Evolutionary conservation across 257 asterid species (phyloP).

Genomic region (Scutellaria galericulata): DNA sequence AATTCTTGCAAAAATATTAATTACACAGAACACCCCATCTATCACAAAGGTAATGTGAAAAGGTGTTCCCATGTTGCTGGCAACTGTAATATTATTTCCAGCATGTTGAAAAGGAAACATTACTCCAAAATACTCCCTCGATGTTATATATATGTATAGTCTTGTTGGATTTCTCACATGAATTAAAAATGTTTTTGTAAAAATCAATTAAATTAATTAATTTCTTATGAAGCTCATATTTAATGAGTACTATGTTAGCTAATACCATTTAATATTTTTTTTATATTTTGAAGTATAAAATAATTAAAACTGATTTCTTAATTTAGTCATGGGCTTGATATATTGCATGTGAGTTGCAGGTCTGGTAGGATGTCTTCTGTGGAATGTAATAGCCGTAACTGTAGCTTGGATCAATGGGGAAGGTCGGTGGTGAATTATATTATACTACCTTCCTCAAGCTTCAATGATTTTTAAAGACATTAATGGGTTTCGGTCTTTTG

Average conservation of each 20-base stretch:
- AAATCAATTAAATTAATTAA: no score
- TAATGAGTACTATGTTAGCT: no score
- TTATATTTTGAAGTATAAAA: no score
- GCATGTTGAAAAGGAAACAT: no score
- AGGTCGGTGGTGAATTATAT: slow-evolving; percentile 54
- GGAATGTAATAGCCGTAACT: slow-evolving; percentile 77
- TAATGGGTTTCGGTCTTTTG: slow-evolving; percentile 19
- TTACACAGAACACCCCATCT: slow-evolving; percentile 36
- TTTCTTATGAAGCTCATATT: no score
- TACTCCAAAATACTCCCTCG: no score
- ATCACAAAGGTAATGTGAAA: slow-evolving; percentile 21
- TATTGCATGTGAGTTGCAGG: slow-evolving; percentile 55
- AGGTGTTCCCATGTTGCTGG: slow-evolving; percentile 29
- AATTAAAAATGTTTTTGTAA: no score
- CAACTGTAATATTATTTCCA: neutral
- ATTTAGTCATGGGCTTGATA: no score
- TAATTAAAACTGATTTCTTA: neutral
- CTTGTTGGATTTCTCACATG: no score
- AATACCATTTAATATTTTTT: no score
- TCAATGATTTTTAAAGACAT: slow-evolving; percentile 26
- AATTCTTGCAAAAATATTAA: neutral
- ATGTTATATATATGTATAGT: no score
- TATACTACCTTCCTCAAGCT: slow-evolving; percentile 6
- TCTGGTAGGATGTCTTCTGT: slow-evolving; percentile 62
- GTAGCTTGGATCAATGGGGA: slow-evolving; percentile 80